These are phyloP conservation scores for Santalum album DNA, from an alignment of 164 flowering plant genomes.

Conservation along the genomic window DNA sequence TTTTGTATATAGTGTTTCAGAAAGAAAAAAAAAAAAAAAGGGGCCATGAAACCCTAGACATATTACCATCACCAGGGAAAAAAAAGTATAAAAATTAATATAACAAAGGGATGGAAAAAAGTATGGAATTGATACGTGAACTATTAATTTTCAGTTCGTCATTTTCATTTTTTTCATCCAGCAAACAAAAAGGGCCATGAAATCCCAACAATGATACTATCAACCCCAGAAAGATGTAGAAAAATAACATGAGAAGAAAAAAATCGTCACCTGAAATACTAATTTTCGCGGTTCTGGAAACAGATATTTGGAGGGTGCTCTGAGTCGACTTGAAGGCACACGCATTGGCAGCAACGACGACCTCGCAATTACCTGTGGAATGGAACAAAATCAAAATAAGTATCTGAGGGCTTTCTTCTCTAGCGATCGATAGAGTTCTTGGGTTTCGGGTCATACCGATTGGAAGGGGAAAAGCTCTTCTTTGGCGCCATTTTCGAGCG, in stretches of 20 bases:
- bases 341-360: not conserved
- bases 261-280: not conserved
- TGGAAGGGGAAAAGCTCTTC: not conserved
- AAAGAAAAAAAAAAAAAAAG: not conserved
- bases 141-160: no score
- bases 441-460: not conserved
- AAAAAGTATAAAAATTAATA: no score
- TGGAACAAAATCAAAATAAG: not conserved
- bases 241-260: not conserved
- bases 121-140: no score
- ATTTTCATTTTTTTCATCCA: no score
- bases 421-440: not conserved
- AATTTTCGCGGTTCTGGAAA: not conserved
- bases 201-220: not conserved
- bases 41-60: not conserved
- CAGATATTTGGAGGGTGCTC: not conserved
- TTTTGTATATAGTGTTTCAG: not conserved
- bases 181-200: not conserved
- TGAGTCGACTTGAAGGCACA: not conserved
- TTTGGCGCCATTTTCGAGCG: not conserved
- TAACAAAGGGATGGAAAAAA: no score
- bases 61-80: not conserved
- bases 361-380: not conserved
- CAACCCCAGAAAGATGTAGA: not conserved
- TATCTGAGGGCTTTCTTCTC: not conserved